A percentile compares a stretch with the other conserved stretches of the same genome.
Conservation (phyloP, 768 basidiomycete genomes). For the Sarcodon aspratus region DNA sequence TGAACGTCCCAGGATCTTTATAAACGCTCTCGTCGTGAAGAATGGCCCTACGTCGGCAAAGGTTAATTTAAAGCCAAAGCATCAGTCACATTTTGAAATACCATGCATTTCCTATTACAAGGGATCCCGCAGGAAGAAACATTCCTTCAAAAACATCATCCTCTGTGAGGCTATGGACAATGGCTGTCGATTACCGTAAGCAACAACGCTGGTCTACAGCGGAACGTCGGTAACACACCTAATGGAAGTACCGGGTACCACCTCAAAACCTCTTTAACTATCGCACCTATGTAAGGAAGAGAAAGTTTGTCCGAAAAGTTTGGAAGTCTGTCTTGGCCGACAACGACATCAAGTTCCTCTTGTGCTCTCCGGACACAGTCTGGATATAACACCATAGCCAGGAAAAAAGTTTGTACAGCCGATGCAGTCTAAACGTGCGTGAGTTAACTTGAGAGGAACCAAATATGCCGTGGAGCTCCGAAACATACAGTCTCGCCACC, state of each 20-base stretch:
- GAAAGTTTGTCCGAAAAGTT: conserved; percentile 4
- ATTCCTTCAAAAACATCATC: conserved; percentile 30
- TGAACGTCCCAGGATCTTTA: conserved; percentile 6
- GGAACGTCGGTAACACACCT: neutral
- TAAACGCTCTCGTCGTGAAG: conserved; percentile 6
- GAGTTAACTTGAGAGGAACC: neutral
- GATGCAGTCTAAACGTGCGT: conserved; percentile 11
- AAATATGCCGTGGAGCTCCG: conserved; percentile 1
- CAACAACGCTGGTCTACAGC: conserved; percentile 13
- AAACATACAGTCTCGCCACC: conserved; percentile 9
- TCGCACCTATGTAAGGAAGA: conserved; percentile 7
- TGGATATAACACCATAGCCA: conserved; percentile 6
- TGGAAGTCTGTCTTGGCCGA: conserved; percentile 5
- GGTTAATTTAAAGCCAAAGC: neutral
- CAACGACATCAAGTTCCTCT: conserved; percentile 7
- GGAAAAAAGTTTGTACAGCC: conserved; percentile 6
- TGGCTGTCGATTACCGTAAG: conserved; percentile 9
- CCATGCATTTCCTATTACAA: conserved; percentile 17
- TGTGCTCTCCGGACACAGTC: conserved; percentile 6
- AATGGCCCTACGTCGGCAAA: conserved; percentile 11
- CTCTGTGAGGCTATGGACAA: conserved; percentile 22
- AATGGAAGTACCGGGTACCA: conserved; percentile 8
- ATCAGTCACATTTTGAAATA: neutral
- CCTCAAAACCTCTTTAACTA: conserved; percentile 8
- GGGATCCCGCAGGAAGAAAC: conserved; percentile 28